phyloP scores from a whole-genome alignment of 1,284 basidiomycete genomes.

The Coniferiporia weirii region DNA sequence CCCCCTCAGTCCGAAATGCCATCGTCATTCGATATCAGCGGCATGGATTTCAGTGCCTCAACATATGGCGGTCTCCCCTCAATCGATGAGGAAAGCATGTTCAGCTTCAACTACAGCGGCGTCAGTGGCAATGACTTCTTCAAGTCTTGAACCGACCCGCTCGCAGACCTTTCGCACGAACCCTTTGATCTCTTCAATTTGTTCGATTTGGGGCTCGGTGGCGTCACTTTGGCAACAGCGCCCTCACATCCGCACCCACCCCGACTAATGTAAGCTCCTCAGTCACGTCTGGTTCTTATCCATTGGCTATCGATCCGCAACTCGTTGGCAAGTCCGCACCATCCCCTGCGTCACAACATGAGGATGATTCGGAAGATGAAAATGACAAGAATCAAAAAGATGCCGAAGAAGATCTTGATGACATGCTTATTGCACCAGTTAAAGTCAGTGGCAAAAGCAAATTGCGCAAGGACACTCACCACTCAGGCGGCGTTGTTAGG shows the following conservation, averaged over 20 bases:
- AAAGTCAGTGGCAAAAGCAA: constrained; percentile 59
- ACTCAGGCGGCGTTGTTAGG: constrained; percentile 67
- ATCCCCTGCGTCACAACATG: constrained; percentile 19
- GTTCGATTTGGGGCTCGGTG: constrained; percentile 5
- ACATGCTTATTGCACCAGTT: constrained; percentile 32
- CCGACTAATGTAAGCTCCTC: too few relatives aligned
- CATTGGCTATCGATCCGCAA: constrained; percentile 48
- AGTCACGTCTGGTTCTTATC: constrained; percentile 23
- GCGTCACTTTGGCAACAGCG: neutral
- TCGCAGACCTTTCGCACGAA: constrained; percentile 27
- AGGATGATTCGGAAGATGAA: constrained; percentile 21
- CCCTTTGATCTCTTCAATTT: constrained; percentile 37
- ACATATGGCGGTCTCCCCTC: constrained; percentile 15
- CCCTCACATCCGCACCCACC: too few relatives aligned
- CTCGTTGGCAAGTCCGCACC: constrained; percentile 43
- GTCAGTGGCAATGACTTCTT: constrained; percentile 35
- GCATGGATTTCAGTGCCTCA: constrained; percentile 16
- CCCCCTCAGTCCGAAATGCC: constrained; percentile 24
- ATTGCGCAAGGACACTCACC: constrained; percentile 63
- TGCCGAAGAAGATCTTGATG: constrained; percentile 28
- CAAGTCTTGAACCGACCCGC: constrained; percentile 31
- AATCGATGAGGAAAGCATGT: constrained; percentile 31
- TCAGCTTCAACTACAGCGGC: constrained; percentile 32
- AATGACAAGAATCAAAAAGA: constrained; percentile 14
- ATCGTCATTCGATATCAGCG: too few relatives aligned